These are phyloP conservation scores for Purpureocillium lavendulum DNA, from an alignment of 2,329 filamentous ascomycete species.

Conservation along the genomic window DNA sequence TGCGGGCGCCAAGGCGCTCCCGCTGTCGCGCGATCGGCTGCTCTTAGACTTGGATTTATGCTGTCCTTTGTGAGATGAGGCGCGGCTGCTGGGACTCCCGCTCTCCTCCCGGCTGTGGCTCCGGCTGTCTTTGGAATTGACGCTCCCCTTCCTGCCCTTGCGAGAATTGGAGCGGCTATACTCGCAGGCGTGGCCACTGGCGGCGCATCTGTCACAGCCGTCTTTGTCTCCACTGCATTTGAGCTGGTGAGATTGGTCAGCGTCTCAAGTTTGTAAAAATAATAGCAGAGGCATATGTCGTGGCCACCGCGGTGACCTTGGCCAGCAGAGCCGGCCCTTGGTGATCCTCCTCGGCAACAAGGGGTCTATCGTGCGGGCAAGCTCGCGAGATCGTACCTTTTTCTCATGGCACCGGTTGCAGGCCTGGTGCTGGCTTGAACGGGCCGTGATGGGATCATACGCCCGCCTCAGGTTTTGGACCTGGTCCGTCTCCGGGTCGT, in stretches of 20 bases:
- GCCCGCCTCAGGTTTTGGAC: conserved; percentile 26
- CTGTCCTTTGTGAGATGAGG: background rate
- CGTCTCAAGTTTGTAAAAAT: conserved; percentile 4
- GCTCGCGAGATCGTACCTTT: conserved; percentile 12
- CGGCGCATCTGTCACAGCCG: conserved; percentile 25
- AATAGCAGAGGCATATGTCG: no score
- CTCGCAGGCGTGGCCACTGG: conserved; percentile 21
- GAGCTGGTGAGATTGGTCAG: conserved; percentile 14
- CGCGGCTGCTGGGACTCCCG: conserved; percentile 1
- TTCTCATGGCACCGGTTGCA: conserved; percentile 30
- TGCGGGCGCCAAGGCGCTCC: background rate
- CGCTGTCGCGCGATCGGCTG: background rate
- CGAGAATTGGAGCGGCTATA: conserved; percentile 25
- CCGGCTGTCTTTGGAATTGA: background rate
- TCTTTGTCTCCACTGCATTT: conserved; percentile 28
- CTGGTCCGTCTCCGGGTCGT: conserved; percentile 27
- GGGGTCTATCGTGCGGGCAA: no score
- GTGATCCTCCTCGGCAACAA: no score
- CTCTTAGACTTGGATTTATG: conserved; percentile 1
- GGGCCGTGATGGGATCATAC: conserved; percentile 27
- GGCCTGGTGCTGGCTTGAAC: conserved; percentile 28
- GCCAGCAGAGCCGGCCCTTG: no score
- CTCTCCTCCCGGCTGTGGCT: conserved; percentile 3
- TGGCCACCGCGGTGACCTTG: no score
- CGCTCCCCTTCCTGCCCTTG: conserved; percentile 15